Conservation (phyloP, 352 stramenopile genomes). For the Globisporangium apiculatum region DNA sequence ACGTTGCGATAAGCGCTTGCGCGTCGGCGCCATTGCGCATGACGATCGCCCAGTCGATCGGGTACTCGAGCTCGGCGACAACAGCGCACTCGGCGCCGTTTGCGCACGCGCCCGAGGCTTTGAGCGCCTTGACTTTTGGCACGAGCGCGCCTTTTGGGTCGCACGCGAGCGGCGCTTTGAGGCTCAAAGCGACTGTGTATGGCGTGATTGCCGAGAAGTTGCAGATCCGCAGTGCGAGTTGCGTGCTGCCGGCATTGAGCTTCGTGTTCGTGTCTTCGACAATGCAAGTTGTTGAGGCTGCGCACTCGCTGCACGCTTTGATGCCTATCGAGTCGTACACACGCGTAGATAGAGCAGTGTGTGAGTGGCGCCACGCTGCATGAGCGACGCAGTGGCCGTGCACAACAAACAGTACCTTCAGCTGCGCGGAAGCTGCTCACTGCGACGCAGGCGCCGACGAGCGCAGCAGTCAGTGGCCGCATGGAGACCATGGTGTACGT, state of each 20-base stretch:
- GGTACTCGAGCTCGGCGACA: slow-evolving; percentile 32
- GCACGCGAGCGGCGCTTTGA: slow-evolving; percentile 38
- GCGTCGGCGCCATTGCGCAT: slow-evolving; percentile 27
- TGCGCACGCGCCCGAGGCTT: slow-evolving; percentile 25
- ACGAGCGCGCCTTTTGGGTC: slow-evolving; percentile 30
- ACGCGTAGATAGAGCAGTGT: not conserved
- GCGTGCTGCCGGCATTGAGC: slow-evolving; percentile 30
- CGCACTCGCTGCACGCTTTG: slow-evolving; percentile 43
- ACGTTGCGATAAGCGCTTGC: slow-evolving; percentile 48
- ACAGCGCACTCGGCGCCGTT: slow-evolving; percentile 34
- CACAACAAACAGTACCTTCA: slow-evolving; percentile 5
- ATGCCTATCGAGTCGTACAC: slow-evolving; percentile 17
- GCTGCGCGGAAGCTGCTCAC: slow-evolving; percentile 1
- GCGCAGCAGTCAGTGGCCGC: slow-evolving; percentile 1
- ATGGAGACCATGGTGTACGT: slow-evolving; percentile 3
- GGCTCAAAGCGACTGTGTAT: slow-evolving; percentile 34
- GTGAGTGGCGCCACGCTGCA: not conserved
- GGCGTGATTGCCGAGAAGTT: slow-evolving; percentile 43
- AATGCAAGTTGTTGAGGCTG: slow-evolving; percentile 37
- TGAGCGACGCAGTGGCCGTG: not conserved
- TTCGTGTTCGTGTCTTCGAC: slow-evolving; percentile 31
- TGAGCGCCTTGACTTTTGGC: slow-evolving; percentile 31
- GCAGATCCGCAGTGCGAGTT: slow-evolving; percentile 51
- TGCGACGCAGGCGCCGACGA: not conserved
- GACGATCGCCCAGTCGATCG: slow-evolving; percentile 65